Conservation (phyloP, 352 stramenopile genomes). For the Phytophthora pinifolia region DNA sequence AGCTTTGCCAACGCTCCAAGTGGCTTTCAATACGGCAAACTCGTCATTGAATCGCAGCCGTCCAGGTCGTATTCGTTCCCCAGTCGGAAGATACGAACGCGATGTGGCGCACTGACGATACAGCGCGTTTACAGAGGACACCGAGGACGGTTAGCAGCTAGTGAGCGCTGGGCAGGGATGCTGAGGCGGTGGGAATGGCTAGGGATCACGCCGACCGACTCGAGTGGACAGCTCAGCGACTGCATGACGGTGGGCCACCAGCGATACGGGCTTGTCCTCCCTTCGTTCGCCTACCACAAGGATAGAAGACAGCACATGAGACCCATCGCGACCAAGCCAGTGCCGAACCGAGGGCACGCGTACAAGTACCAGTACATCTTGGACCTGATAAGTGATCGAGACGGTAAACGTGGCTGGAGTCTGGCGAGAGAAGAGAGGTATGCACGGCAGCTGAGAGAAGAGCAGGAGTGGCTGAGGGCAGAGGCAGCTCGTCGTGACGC, state of each 20-base stretch:
- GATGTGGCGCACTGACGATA: constrained; percentile 33
- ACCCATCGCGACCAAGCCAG: constrained; percentile 36
- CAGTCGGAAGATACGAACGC: constrained; percentile 44
- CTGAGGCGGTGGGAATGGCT: constrained; percentile 79
- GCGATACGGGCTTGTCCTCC: constrained; percentile 57
- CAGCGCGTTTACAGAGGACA: constrained; percentile 59
- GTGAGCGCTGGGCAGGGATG: constrained; percentile 68
- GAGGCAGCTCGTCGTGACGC: constrained; percentile 15
- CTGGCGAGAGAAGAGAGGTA: constrained; percentile 39
- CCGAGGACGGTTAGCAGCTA: constrained; percentile 52
- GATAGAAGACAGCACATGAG: constrained; percentile 52
- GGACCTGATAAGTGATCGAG: constrained; percentile 63
- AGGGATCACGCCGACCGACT: constrained; percentile 35
- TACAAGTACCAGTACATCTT: constrained; percentile 79
- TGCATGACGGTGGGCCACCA: constrained; percentile 56
- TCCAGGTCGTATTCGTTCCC: constrained; percentile 58
- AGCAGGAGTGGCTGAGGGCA: constrained; percentile 18
- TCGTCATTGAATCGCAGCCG: constrained; percentile 38
- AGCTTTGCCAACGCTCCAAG: constrained; percentile 41
- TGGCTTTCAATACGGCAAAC: constrained; percentile 54
- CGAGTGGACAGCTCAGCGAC: constrained; percentile 38
- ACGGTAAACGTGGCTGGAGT: constrained; percentile 64
- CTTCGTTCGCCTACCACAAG: constrained; percentile 49
- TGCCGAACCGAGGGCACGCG: constrained; percentile 47
- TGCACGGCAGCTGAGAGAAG: constrained; percentile 19